Conservation (phyloP, 441 rosid genomes). For the Populus hybrid region DNA sequence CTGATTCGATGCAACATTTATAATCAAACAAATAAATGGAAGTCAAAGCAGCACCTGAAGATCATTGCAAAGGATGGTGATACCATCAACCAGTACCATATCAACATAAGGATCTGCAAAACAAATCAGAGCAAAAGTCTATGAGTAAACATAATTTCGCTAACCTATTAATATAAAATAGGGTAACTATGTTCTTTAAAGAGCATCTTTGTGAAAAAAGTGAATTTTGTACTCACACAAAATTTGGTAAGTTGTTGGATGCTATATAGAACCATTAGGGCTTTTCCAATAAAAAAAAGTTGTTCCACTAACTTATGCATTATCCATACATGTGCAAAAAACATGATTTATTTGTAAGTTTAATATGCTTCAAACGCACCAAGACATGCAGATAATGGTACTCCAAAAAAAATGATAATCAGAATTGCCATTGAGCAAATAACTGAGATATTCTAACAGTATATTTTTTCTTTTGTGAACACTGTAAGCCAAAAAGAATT, state of each 20-base stretch:
- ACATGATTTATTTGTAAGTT: background rate
- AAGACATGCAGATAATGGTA: background rate
- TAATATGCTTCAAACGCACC: background rate
- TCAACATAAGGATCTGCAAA: slow-evolving; percentile 73
- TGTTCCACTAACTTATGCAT: background rate
- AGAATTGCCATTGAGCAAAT: background rate
- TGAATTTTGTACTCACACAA: background rate
- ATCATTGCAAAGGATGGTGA: slow-evolving; percentile 86
- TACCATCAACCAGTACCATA: slow-evolving; percentile 86
- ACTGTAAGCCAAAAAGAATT: background rate
- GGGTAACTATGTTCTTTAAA: background rate
- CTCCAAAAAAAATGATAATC: background rate
- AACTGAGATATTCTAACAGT: background rate
- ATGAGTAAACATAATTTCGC: slow-evolving; percentile 2
- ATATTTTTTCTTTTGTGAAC: background rate
- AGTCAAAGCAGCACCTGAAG: slow-evolving; percentile 55
- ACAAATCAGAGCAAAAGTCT: slow-evolving; percentile 13
- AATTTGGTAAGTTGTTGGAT: background rate
- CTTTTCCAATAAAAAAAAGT: background rate
- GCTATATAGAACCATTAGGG: background rate
- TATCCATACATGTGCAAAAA: background rate
- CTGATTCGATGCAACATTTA: background rate
- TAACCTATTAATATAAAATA: background rate
- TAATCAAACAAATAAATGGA: background rate
- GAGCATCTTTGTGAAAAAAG: background rate